Evolutionary conservation across 805 yeast genomes (phyloP).

Genomic region (Wickerhamiella shivajii): DNA sequence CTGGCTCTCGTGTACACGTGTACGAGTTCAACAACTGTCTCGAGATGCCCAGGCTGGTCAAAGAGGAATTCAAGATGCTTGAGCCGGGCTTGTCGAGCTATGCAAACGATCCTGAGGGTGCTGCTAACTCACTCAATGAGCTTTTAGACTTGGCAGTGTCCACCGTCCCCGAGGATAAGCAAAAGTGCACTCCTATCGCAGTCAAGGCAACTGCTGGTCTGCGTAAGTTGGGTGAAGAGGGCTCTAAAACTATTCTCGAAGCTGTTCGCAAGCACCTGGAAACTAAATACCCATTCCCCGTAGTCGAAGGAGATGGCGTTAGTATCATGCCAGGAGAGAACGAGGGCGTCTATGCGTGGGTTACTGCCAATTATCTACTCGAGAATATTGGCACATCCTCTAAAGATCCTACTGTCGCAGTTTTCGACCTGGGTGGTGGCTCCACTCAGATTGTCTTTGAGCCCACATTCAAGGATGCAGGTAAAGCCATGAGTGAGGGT

Average conservation of each 20-base stretch:
- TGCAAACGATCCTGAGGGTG: conserved; percentile 64
- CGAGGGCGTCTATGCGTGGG: conserved; percentile 98
- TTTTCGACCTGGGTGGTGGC: conserved; percentile 96
- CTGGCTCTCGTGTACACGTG: conserved; percentile 92
- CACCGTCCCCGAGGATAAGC: conserved; percentile 57
- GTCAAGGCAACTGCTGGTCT: conserved; percentile 98
- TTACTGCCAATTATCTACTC: conserved; percentile 81
- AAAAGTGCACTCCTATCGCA: conserved; percentile 80
- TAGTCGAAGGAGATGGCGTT: conserved; percentile 76
- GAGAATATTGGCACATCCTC: conserved; percentile 82
- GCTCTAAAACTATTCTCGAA: conserved; percentile 52
- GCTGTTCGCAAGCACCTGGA: conserved; percentile 69
- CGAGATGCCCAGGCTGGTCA: conserved; percentile 65
- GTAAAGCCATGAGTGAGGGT: conserved; percentile 51
- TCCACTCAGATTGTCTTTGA: conserved; percentile 97
- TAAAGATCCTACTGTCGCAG: conserved; percentile 82
- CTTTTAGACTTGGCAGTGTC: conserved; percentile 62
- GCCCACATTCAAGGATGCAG: conserved; percentile 44
- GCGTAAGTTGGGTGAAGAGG: conserved; percentile 65
- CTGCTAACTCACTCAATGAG: conserved; percentile 82
- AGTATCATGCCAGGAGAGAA: conserved; percentile 91
- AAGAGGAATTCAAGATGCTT: conserved; percentile 75
- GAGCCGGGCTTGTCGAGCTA: conserved; percentile 78
- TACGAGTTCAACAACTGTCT: conserved; percentile 80
- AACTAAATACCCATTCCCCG: conserved; percentile 77